Base-by-base conservation (phyloP, 495 filamentous ascomycete species). In the Penicillium argentinense region DNA sequence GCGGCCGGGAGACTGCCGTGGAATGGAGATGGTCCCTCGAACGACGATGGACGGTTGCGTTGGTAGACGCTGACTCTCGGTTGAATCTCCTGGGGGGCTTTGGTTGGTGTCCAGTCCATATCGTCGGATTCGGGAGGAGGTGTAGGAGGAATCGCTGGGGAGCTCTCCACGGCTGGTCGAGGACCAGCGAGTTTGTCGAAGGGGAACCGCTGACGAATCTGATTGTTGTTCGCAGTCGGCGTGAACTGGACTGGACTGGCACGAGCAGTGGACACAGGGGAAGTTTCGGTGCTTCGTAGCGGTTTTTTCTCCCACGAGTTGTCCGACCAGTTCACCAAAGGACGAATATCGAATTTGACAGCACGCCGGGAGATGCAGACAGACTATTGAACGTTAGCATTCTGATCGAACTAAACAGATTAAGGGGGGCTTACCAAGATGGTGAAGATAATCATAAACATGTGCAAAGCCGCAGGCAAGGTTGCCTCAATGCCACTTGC, bases 101-200 rank as follows among this genome's bases (percentile, higher is more conserved):
- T n/a, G n/a, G 83, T 82, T 2, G 89, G 89, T 16, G 84, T 80
- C 89, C 89, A 95, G 49, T 95, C 89, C 89, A 95, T 95, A 51
- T 79, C 75, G 42, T 78, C 71, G 5, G 47, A 53, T 48, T 71
- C 68, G 27, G 62, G 59, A 34, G 57, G 67, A 33, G 68, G 69
- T 5, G 66, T 69, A 30, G 67, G 66, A 30, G 57, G 64, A 47
- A 71, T 57, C 37, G 56, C 54, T 17, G 58, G 45, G 26, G 68
- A 42, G 42, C 53, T 44, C 41, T 61, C 47, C n/a, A 42, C 51
- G 25, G 49, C 42, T 45, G 63, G 34, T 18, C 42, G 56, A 26
- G 57, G 56, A 43, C 62, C 53, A 24, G 62, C 69, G 19, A 76
- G 56, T 45, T 68, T 68, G 19, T 67, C 66, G 25, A 74, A 50